phyloP scores from a whole-genome alignment of 192 early-diverging fungal species.

The Rhizoclosmatium sp. region DNA sequence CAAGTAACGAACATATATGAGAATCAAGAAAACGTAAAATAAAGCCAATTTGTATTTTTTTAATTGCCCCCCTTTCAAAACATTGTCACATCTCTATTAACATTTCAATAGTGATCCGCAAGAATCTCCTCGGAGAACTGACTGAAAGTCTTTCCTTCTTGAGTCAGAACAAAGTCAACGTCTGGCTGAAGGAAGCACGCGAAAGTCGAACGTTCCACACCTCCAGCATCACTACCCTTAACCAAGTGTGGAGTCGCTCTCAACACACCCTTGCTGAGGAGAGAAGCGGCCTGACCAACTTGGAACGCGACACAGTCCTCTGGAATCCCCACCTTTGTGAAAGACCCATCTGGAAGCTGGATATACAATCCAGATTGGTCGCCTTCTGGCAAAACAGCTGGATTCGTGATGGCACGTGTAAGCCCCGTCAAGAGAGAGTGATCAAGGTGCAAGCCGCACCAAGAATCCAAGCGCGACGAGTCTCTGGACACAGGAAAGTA shows the following conservation, averaged over 20 bases:
- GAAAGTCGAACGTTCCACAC: constrained; percentile 70
- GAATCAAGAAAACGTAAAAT: background rate
- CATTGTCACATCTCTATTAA: background rate
- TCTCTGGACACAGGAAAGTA: constrained; percentile 63
- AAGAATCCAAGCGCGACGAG: constrained; percentile 58
- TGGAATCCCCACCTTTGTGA: constrained; percentile 64
- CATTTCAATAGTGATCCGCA: constrained; percentile 36
- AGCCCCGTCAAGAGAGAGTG: constrained; percentile 71
- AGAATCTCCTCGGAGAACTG: constrained; percentile 59
- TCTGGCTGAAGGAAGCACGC: constrained; percentile 78
- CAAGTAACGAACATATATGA: no score
- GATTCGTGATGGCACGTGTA: constrained; percentile 67
- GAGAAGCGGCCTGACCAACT: constrained; percentile 69
- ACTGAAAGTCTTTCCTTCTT: constrained; percentile 51
- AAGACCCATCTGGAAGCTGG: constrained; percentile 53
- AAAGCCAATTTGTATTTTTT: background rate
- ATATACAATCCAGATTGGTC: constrained; percentile 67
- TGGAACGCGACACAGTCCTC: constrained; percentile 71
- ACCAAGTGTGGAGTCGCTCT: constrained; percentile 75
- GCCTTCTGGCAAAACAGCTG: constrained; percentile 28
- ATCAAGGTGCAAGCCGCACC: constrained; percentile 78
- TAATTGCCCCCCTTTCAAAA: background rate
- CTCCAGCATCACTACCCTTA: constrained; percentile 54
- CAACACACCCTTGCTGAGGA: constrained; percentile 58
- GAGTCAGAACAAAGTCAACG: constrained; percentile 49